Evolutionary conservation across 2,329 filamentous ascomycete genomes (phyloP).

Genomic region (Diaporthe sp.): DNA sequence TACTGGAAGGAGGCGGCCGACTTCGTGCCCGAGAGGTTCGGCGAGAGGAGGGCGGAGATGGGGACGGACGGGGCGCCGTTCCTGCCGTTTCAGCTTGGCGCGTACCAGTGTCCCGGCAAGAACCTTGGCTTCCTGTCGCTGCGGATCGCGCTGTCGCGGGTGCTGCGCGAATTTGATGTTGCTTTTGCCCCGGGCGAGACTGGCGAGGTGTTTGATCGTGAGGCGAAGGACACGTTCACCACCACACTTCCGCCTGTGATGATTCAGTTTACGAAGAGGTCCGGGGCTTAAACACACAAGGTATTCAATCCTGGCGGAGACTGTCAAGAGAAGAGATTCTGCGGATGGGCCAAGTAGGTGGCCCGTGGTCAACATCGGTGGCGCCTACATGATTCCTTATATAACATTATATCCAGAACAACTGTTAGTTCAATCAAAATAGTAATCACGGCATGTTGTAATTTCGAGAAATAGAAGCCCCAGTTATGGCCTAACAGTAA

Average conservation of each 20-base stretch:
- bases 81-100: conserved; percentile 39
- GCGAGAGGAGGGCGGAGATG: conserved; percentile 36
- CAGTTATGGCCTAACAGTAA: too few relatives aligned
- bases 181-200: conserved; percentile 39
- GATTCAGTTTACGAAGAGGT: conserved; percentile 34
- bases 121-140: conserved; percentile 38
- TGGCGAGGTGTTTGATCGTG: conserved; percentile 38
- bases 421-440: too few relatives aligned
- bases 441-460: too few relatives aligned
- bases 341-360: background rate
- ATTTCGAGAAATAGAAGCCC: too few relatives aligned
- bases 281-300: too few relatives aligned
- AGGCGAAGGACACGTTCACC: conserved; percentile 37
- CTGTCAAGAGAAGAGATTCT: too few relatives aligned
- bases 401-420: too few relatives aligned
- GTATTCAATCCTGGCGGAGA: background rate
- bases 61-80: conserved; percentile 38
- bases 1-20: conserved; percentile 35
- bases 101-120: conserved; percentile 40
- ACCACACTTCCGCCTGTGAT: conserved; percentile 33
- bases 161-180: conserved; percentile 38
- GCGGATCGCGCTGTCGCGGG: conserved; percentile 35
- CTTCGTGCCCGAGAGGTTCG: conserved; percentile 42
- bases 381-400: too few relatives aligned
- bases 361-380: too few relatives aligned